Percentiles rank a stretch among this genome's conserved stretches.
Conservation (phyloP, 495 filamentous ascomycete species). For the Hypoxylon cercidicola region DNA sequence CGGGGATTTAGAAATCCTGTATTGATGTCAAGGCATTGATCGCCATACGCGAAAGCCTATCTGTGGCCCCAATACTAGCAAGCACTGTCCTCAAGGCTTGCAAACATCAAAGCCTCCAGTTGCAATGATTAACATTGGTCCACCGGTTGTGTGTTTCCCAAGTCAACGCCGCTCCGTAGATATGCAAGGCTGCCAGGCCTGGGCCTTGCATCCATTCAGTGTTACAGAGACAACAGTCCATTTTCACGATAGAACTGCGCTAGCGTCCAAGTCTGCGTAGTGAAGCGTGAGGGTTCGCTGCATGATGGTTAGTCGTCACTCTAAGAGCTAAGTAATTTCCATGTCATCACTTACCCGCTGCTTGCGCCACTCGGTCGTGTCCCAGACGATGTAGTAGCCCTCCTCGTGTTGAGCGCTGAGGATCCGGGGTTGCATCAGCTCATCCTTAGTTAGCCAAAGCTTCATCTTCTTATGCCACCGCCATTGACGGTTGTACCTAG, state of each 20-base stretch:
- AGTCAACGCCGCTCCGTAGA: slow-evolving; percentile 27
- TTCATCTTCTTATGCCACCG: slow-evolving; percentile 89
- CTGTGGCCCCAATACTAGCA: slow-evolving; percentile 13
- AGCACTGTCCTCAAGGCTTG: slow-evolving; percentile 18
- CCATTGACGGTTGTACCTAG: slow-evolving; percentile 77
- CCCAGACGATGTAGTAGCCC: slow-evolving; percentile 90
- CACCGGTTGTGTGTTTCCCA: slow-evolving; percentile 25
- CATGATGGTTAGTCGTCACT: slow-evolving; percentile 16
- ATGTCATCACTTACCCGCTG: slow-evolving; percentile 70
- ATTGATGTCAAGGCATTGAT: slow-evolving; percentile 24
- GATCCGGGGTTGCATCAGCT: slow-evolving; percentile 73
- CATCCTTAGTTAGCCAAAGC: slow-evolving; percentile 92
- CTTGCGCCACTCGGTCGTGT: slow-evolving; percentile 83
- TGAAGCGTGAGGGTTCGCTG: slow-evolving; percentile 82
- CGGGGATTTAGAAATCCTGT: slow-evolving; percentile 29
- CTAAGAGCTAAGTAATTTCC: slow-evolving; percentile 13
- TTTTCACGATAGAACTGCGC: slow-evolving; percentile 22
- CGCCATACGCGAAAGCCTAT: slow-evolving; percentile 11
- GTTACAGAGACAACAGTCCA: slow-evolving; percentile 15
- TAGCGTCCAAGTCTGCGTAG: slow-evolving; percentile 78
- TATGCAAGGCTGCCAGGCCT: slow-evolving; percentile 8
- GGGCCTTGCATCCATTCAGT: slow-evolving; percentile 22
- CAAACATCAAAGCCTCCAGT: slow-evolving; percentile 24
- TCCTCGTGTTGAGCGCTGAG: slow-evolving; percentile 77
- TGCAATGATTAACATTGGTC: slow-evolving; percentile 29